phyloP scores from a whole-genome alignment of 2,329 filamentous ascomycete genomes.

The Dothideomycetes sp. region DNA sequence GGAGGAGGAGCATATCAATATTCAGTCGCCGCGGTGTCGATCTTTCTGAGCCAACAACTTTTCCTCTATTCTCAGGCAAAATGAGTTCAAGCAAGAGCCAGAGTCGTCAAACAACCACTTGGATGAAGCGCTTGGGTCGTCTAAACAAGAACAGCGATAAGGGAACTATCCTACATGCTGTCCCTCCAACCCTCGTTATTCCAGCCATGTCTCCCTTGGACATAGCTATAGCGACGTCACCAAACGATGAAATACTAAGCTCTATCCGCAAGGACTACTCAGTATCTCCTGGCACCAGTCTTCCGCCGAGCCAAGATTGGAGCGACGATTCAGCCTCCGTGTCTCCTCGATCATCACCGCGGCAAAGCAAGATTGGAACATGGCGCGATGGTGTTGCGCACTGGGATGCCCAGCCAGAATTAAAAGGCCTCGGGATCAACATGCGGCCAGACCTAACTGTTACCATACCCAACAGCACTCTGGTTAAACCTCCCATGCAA shows the following conservation, averaged over 20 bases:
- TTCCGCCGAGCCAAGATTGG: slow-evolving; percentile 9
- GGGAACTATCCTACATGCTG: slow-evolving; percentile 21
- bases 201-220: slow-evolving; percentile 20
- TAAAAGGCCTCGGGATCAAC: no score
- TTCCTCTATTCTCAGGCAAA: background rate
- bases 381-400: slow-evolving; percentile 34
- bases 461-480: no score
- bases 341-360: slow-evolving; percentile 7
- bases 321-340: slow-evolving; percentile 7
- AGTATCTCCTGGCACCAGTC: slow-evolving; percentile 9
- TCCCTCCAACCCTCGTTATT: slow-evolving; percentile 17
- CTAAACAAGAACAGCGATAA: background rate
- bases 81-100: background rate
- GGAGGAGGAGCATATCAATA: background rate
- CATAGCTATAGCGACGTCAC: slow-evolving; percentile 26
- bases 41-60: background rate
- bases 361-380: slow-evolving; percentile 25
- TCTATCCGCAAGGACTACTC: slow-evolving; percentile 18
- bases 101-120: background rate
- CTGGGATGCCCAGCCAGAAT: slow-evolving; percentile 30
- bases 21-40: background rate
- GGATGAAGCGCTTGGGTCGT: slow-evolving; percentile 4
- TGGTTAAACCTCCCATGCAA: no score
- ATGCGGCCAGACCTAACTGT: no score
- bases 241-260: slow-evolving; percentile 28